These are phyloP conservation scores for Neurospora sp. DNA, from an alignment of 495 filamentous ascomycete genomes.

Conservation along the genomic window DNA sequence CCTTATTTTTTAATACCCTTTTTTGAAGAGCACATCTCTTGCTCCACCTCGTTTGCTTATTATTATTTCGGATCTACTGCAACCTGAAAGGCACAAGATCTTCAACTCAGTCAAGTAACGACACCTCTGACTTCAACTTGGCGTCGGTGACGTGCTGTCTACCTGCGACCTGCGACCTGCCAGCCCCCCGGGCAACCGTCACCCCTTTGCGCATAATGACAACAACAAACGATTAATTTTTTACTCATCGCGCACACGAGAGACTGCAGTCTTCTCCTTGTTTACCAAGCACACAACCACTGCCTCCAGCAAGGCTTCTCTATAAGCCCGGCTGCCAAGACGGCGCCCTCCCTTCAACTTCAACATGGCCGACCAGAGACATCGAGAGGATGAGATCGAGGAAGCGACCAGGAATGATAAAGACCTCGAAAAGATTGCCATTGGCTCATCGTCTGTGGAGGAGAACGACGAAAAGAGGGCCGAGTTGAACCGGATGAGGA, in stretches of 20 bases:
- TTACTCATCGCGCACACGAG: neutral
- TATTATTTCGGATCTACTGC: neutral
- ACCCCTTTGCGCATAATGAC: neutral
- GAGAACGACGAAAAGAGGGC: conserved; percentile 10
- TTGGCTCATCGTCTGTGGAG: neutral
- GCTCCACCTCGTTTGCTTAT: neutral
- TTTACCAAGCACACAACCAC: neutral
- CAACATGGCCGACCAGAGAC: conserved; percentile 1
- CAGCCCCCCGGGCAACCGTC: neutral
- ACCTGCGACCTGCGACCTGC: neutral
- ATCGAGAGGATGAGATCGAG: conserved; percentile 6
- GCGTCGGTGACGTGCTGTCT: neutral
- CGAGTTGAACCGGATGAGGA: conserved; percentile 32
- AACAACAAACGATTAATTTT: neutral
- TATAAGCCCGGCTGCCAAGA: neutral
- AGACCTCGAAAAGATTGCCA: neutral
- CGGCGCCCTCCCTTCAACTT: neutral
- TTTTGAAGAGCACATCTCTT: neutral
- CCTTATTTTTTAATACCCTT: neutral
- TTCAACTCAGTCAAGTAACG: neutral
- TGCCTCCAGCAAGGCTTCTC: neutral
- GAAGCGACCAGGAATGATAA: conserved; percentile 3
- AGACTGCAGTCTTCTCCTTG: neutral
- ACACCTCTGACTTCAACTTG: neutral
- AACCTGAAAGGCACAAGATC: neutral